Evolutionary conservation across 2,329 filamentous ascomycete genomes (phyloP).

Genomic region (Penicillium sp.): DNA sequence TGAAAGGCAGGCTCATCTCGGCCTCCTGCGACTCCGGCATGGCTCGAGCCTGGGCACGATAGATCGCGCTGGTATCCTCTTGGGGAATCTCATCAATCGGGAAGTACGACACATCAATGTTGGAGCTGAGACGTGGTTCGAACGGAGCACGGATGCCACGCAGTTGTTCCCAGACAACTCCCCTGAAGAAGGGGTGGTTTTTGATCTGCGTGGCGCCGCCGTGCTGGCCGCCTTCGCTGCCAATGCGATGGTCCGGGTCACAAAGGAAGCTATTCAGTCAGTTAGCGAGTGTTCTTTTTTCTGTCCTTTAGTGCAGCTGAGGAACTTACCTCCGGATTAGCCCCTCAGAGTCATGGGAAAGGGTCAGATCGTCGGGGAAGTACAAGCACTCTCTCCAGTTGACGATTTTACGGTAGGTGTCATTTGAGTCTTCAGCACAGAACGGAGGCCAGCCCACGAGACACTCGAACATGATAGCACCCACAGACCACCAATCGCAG

Average conservation of each 20-base stretch:
- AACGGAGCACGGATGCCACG: slow-evolving; percentile 93
- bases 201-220: slow-evolving; percentile 90
- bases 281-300: slow-evolving; percentile 25
- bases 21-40: slow-evolving; percentile 74
- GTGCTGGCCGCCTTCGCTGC: slow-evolving; percentile 56
- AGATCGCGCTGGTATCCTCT: slow-evolving; percentile 82
- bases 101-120: slow-evolving; percentile 97
- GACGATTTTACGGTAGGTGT: slow-evolving; percentile 98
- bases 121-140: slow-evolving; percentile 86
- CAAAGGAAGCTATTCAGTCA: slow-evolving; percentile 69
- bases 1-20: slow-evolving; percentile 94
- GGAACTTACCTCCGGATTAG: slow-evolving; percentile 75
- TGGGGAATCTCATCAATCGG: slow-evolving; percentile 98
- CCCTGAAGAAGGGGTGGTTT: slow-evolving; percentile 90
- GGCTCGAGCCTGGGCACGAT: slow-evolving; percentile 77
- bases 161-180: slow-evolving; percentile 90
- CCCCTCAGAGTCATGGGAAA: slow-evolving; percentile 84
- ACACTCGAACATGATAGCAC: slow-evolving; percentile 99
- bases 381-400: slow-evolving; percentile 96
- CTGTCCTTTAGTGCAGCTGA: not conserved
- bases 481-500: slow-evolving; percentile 98
- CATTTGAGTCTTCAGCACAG: slow-evolving; percentile 94
- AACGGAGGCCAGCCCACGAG: slow-evolving; percentile 98
- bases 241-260: slow-evolving; percentile 87
- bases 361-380: slow-evolving; percentile 90